phyloP scores from a whole-genome alignment of 495 filamentous ascomycete genomes.

The Aspergillus heteromorphus region DNA sequence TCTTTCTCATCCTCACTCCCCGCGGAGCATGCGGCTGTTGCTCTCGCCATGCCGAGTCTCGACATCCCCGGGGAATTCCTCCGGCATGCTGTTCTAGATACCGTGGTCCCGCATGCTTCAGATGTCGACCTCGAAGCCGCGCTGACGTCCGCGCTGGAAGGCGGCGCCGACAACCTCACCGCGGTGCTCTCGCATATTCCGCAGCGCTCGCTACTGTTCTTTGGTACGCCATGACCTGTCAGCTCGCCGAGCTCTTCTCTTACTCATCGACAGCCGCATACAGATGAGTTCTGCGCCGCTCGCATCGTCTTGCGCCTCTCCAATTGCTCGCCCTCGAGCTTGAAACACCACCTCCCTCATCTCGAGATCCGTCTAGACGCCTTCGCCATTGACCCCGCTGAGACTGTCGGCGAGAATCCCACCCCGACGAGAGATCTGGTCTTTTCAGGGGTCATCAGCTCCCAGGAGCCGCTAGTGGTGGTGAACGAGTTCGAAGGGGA shows the following conservation, averaged over 20 bases:
- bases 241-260: slow-evolving; percentile 32
- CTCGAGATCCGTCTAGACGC: slow-evolving; percentile 66
- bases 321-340: slow-evolving; percentile 50
- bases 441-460: slow-evolving; percentile 55
- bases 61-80: slow-evolving; percentile 54
- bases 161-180: slow-evolving; percentile 40
- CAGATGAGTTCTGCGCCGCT: slow-evolving; percentile 74
- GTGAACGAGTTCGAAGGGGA: slow-evolving; percentile 50
- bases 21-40: slow-evolving; percentile 20
- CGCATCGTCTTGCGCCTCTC: slow-evolving; percentile 68
- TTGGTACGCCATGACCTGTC: slow-evolving; percentile 54
- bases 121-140: slow-evolving; percentile 58
- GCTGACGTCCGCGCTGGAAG: slow-evolving; percentile 43
- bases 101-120: slow-evolving; percentile 69
- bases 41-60: slow-evolving; percentile 36
- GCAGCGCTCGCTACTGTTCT: slow-evolving; percentile 54
- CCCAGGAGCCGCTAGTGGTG: slow-evolving; percentile 56
- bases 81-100: slow-evolving; percentile 67
- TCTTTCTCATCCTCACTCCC: background rate
- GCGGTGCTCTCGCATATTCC: slow-evolving; percentile 46
- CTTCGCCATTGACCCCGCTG: slow-evolving; percentile 58
- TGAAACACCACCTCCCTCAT: slow-evolving; percentile 57
- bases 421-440: slow-evolving; percentile 58
- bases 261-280: slow-evolving; percentile 55
- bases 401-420: slow-evolving; percentile 38